A percentile compares a stretch with the other conserved stretches of the same genome.
These are phyloP conservation scores for Scedosporium boydii DNA, from an alignment of 2,329 filamentous ascomycete genomes.

Conservation along the genomic window DNA sequence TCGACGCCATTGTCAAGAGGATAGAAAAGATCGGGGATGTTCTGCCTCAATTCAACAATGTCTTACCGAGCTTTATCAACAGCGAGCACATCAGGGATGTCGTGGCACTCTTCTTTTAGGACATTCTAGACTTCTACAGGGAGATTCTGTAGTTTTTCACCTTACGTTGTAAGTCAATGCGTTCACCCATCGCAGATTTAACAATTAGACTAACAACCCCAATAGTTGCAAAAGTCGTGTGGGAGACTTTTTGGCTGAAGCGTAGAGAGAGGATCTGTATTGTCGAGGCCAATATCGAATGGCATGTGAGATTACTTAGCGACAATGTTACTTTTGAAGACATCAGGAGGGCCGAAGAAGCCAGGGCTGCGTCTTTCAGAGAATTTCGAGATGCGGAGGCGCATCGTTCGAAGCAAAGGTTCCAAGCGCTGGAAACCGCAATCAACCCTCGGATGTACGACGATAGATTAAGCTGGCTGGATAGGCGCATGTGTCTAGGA, in stretches of 20 bases:
- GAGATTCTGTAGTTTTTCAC: background rate
- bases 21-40: background rate
- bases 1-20: background rate
- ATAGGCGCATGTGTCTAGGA: background rate
- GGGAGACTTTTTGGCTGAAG: background rate
- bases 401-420: background rate
- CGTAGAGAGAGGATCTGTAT: background rate
- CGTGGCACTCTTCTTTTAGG: background rate
- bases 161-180: background rate
- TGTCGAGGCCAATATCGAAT: background rate
- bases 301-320: background rate
- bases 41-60: background rate
- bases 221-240: background rate
- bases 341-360: background rate
- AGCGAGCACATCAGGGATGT: background rate
- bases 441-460: background rate
- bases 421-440: background rate
- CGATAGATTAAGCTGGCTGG: background rate
- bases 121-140: conserved; percentile 1
- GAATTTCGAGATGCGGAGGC: background rate
- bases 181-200: background rate
- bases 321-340: background rate
- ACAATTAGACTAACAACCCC: no score
- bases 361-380: background rate
- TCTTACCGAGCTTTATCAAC: background rate